These are phyloP conservation scores for Fusarium phyllophilum DNA, from an alignment of 2,329 filamentous ascomycete genomes.

Conservation along the genomic window DNA sequence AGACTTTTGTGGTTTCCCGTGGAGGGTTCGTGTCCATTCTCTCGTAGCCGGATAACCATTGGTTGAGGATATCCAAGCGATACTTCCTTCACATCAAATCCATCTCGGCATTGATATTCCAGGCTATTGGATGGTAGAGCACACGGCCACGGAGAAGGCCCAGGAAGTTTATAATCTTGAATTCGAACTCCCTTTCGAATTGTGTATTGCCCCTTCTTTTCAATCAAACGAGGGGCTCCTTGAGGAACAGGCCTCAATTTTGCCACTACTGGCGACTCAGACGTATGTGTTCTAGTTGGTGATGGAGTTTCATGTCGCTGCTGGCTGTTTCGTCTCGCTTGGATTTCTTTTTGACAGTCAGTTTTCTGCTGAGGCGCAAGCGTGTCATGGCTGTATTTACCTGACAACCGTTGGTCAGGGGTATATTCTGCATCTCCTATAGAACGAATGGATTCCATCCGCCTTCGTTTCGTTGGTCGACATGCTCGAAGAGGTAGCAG, in stretches of 20 bases:
- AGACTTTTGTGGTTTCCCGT: neutral
- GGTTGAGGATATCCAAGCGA: slow-evolving; percentile 20
- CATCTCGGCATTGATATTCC: slow-evolving; percentile 47
- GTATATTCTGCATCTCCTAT: neutral
- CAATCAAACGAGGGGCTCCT: slow-evolving; percentile 40
- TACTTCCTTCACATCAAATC: slow-evolving; percentile 42
- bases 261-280: neutral
- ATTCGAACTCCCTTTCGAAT: slow-evolving; percentile 47
- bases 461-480: slow-evolving; percentile 15
- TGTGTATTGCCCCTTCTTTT: slow-evolving; percentile 43
- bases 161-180: slow-evolving; percentile 42
- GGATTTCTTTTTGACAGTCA: neutral
- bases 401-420: neutral
- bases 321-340: neutral
- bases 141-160: neutral
- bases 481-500: neutral
- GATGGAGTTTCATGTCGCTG: neutral
- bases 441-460: slow-evolving; percentile 33
- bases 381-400: neutral
- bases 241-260: slow-evolving; percentile 41
- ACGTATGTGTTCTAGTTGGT: neutral
- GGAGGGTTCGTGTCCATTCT: neutral
- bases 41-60: neutral
- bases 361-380: neutral
- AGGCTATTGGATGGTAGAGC: slow-evolving; percentile 4